Evolutionary conservation across 2,329 filamentous ascomycete genomes (phyloP).

Genomic region (Ambrosiella xylebori): DNA sequence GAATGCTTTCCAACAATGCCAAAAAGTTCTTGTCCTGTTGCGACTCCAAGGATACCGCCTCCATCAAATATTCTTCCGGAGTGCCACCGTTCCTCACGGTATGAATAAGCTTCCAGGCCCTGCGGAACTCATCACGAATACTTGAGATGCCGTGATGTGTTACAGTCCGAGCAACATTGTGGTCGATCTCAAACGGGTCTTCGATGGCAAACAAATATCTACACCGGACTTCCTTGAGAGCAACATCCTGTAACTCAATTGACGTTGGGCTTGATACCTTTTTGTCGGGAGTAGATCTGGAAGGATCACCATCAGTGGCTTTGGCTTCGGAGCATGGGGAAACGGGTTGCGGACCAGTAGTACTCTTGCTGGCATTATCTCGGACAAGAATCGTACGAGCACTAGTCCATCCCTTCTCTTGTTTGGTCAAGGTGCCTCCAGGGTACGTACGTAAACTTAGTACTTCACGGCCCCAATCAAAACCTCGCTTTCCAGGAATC

Average conservation of each 20-base stretch:
- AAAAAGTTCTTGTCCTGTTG: constrained; percentile 19
- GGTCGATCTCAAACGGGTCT: constrained; percentile 74
- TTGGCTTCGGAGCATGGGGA: background rate
- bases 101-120: constrained; percentile 57
- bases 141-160: constrained; percentile 66
- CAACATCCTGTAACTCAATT: constrained; percentile 15
- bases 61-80: constrained; percentile 31
- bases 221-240: constrained; percentile 53
- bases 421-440: constrained; percentile 55
- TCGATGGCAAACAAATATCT: constrained; percentile 80
- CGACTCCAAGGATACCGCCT: constrained; percentile 28
- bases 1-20: constrained; percentile 3
- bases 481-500: constrained; percentile 34
- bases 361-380: constrained; percentile 3
- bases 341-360: background rate
- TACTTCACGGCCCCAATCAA: constrained; percentile 68
- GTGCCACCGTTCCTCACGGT: constrained; percentile 25
- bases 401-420: constrained; percentile 72
- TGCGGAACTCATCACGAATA: constrained; percentile 69
- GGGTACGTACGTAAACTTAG: constrained; percentile 52
- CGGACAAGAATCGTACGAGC: constrained; percentile 44
- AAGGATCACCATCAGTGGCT: constrained; percentile 11
- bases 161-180: constrained; percentile 78
- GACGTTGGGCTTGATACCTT: too few species aligned
- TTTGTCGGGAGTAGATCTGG: background rate